Evolutionary conservation across 805 yeast genomes (phyloP), one percentile per base, ranked within the genome.

Genomic region (Metschnikowia reukaufii): DNA sequence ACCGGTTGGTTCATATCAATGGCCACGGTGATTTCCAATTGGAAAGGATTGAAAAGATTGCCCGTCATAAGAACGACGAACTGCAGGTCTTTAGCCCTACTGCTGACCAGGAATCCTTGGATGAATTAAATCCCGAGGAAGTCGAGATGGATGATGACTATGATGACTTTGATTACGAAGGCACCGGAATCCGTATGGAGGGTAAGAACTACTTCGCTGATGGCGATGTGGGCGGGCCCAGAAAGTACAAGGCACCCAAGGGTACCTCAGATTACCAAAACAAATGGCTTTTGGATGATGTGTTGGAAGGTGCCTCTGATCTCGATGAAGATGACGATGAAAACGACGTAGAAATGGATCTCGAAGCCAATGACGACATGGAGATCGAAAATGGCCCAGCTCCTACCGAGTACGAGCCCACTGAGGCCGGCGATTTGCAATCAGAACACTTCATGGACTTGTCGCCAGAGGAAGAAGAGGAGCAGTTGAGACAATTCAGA

Each of bases 1-100:
- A 91, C 62, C 77, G 90, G 58, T 67, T 88, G 45, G 80, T 95
- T 32, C 96, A 92, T 62, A 70, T 95, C 27, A 96, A 96, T 4
- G 96, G 91, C 1, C 74, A 77, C 50, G 99, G 99, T 15, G 98
- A 94, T 65, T 90, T 81, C 70, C 89, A 85, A 64, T 65, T 94
- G 18, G 83, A 78, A 39, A 76, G 69, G 40, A 79, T 94, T 45
- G 90, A 85, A 57, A 81, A 71, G 54, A 36, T 81, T 2, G 53
- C 56, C 13, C 53, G 59, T 17, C 56, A 47, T 38, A 49, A 47
- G 50, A 61, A 63, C 48, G 54, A 58, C 49, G 59, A 57, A 44
- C 36, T 47, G n/a, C 65, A 59, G 12, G 51, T 51, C 50, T 51
- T 53, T 40, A 16, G 52, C 40, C 59, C 75, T 50, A 43, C 65